Evolutionary conservation across 73 alveolate species (phyloP).

Genomic region (Breviolum minutum): DNA sequence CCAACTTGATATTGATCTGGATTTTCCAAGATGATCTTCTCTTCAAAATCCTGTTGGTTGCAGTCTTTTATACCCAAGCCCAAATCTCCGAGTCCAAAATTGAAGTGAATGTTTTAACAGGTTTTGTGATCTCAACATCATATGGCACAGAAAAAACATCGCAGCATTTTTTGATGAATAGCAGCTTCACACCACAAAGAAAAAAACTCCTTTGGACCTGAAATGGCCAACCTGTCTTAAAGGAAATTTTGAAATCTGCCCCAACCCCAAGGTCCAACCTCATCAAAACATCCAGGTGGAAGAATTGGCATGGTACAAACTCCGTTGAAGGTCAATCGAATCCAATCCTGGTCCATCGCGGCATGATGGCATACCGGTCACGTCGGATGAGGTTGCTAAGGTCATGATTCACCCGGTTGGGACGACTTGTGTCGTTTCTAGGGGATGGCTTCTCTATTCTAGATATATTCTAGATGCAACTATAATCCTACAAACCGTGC

Average conservation of each 20-base stretch:
- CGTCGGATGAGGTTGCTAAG: not conserved
- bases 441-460: not conserved
- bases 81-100: not conserved
- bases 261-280: not conserved
- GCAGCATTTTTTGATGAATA: too few species aligned
- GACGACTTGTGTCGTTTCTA: not conserved
- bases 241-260: not conserved
- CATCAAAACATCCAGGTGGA: constrained; percentile 64
- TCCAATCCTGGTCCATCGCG: constrained; percentile 52
- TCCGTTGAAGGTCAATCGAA: constrained; percentile 82
- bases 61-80: too few species aligned
- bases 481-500: too few species aligned
- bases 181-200: too few species aligned
- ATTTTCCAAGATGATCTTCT: constrained; percentile 6
- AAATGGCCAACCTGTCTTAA: too few species aligned
- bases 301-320: constrained; percentile 77
- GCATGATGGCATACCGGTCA: not conserved
- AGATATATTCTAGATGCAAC: too few species aligned
- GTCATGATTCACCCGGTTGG: too few species aligned
- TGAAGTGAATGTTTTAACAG: too few species aligned
- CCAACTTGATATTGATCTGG: constrained; percentile 81
- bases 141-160: too few species aligned
- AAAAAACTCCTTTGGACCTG: too few species aligned
- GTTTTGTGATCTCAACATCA: too few species aligned
- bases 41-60: constrained; percentile 41